These are phyloP conservation scores for Myxozyma udenii DNA, from an alignment of 805 yeast genomes.

Conservation along the genomic window DNA sequence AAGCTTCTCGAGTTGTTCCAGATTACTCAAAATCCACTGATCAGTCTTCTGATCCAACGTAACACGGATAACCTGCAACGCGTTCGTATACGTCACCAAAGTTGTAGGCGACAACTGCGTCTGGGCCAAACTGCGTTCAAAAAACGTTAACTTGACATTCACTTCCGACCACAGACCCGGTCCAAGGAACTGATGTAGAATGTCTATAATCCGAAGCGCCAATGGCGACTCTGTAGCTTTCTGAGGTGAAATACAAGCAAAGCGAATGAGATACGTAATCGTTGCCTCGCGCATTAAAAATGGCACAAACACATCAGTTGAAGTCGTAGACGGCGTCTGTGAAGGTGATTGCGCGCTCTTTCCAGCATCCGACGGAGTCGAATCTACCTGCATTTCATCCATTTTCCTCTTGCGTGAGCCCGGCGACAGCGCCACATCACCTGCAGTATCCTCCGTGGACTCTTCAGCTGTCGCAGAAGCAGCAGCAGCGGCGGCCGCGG, in stretches of 20 bases:
- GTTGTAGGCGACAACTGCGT: conserved; percentile 63
- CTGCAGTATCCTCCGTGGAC: not conserved
- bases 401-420: conserved; percentile 24
- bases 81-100: conserved; percentile 75
- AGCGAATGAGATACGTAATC: conserved; percentile 80
- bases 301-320: conserved; percentile 42
- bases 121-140: conserved; percentile 79
- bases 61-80: conserved; percentile 81
- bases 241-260: conserved; percentile 80
- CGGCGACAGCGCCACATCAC: conserved; percentile 6
- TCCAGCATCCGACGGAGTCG: not conserved
- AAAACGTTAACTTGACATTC: conserved; percentile 77
- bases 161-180: conserved; percentile 84
- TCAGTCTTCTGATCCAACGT: conserved; percentile 74
- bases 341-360: conserved; percentile 13
- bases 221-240: conserved; percentile 79
- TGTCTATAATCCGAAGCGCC: conserved; percentile 77
- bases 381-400: conserved; percentile 19
- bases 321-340: conserved; percentile 30
- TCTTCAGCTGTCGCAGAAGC: conserved; percentile 5
- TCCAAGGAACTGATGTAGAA: conserved; percentile 68
- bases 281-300: conserved; percentile 83
- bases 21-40: conserved; percentile 73
- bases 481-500: conserved; percentile 1
- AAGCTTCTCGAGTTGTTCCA: conserved; percentile 65